Conservation (phyloP, 805 yeast species). For the Starmerella tilneyi region DNA sequence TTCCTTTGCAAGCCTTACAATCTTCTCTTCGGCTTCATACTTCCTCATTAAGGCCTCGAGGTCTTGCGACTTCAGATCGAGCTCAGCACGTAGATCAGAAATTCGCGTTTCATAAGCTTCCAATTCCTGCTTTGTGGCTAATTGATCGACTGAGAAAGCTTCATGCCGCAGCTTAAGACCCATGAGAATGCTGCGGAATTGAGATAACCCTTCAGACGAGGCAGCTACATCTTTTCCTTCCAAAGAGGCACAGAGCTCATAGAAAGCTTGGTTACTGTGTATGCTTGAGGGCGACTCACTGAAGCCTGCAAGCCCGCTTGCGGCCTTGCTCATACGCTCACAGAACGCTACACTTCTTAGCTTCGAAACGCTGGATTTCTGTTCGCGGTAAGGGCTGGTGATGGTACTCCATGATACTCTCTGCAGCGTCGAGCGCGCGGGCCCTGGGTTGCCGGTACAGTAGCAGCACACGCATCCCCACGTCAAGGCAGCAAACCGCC, state of each 20-base stretch:
- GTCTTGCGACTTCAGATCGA: conserved; percentile 18
- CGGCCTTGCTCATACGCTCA: background rate
- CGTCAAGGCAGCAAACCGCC: too few species aligned
- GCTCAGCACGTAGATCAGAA: background rate
- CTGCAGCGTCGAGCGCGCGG: too few species aligned
- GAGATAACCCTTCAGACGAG: background rate
- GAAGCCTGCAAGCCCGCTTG: background rate
- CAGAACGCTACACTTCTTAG: too few species aligned
- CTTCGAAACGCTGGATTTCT: too few species aligned
- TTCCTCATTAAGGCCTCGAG: conserved; percentile 22
- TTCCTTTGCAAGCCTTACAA: conserved; percentile 1
- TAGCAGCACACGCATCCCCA: too few species aligned
- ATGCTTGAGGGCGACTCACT: background rate
- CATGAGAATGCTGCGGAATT: conserved; percentile 4
- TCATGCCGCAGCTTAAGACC: conserved; percentile 9
- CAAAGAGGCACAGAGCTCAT: background rate
- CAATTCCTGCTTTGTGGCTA: background rate
- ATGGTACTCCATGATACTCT: too few species aligned
- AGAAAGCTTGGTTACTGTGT: background rate
- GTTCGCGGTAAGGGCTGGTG: too few species aligned
- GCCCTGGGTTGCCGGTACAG: too few species aligned
- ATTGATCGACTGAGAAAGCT: conserved; percentile 8
- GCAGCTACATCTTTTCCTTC: background rate
- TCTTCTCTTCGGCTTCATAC: conserved; percentile 13
- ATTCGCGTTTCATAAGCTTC: background rate